Evolutionary conservation across 78 protist species (phyloP).

Genomic region (Anaeramoeba flamelloides): DNA sequence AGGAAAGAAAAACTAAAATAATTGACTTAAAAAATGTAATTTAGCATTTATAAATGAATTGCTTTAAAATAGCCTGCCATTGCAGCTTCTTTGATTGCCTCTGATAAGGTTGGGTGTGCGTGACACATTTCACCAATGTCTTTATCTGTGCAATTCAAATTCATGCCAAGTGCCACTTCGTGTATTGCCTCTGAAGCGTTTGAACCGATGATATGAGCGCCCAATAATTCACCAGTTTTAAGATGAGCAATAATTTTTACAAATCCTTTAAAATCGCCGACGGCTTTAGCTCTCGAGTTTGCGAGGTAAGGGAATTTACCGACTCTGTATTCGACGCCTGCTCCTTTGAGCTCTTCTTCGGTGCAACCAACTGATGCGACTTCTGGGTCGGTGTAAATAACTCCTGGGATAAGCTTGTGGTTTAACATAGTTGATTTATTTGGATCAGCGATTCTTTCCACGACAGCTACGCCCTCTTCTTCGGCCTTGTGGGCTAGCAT

Average conservation of each 20-base stretch:
- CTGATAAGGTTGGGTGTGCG: conserved; percentile 52
- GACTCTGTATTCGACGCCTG: not conserved
- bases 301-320: not conserved
- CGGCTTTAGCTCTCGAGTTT: not conserved
- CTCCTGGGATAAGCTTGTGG: conserved; percentile 91
- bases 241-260: not conserved
- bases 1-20: too few species aligned
- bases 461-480: conserved; percentile 51
- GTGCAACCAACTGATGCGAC: conserved; percentile 23
- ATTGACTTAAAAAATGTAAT: too few species aligned
- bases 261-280: not conserved
- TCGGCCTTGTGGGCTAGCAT: conserved; percentile 99
- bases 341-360: not conserved
- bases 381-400: conserved; percentile 98
- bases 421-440: conserved; percentile 70
- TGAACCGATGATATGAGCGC: conserved; percentile 5
- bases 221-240: not conserved
- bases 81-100: conserved; percentile 92
- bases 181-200: conserved; percentile 14
- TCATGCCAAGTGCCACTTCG: conserved; percentile 1
- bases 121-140: not conserved
- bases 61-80: conserved; percentile 66
- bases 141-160: not conserved
- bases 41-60: conserved; percentile 62
- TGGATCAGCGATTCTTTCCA: conserved; percentile 48